Evolutionary conservation across 1,139 yeast species (phyloP), one percentile per base, ranked within the genome.

Genomic region (Saccharomycopsis crataegensis): DNA sequence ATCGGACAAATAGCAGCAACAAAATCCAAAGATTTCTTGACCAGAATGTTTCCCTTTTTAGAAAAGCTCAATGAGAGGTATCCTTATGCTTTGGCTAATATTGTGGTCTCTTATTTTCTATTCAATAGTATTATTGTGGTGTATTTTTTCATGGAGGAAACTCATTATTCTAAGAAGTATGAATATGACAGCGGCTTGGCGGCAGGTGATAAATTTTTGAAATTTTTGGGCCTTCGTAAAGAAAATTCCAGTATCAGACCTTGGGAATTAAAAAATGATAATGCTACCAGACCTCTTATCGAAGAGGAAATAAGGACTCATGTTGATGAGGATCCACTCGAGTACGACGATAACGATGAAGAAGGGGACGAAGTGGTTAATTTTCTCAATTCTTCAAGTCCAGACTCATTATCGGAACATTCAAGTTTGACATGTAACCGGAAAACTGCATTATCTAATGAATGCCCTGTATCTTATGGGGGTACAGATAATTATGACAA

Each of bases 31-130:
- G 46, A 36, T 31, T 41, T 45, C 42, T 45, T 45, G 43, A 46
- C 50, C 3, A 28, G 40, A 31, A 41, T 46, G 2, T 51, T 46
- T 28, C 53, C 53, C 3, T 46, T 32, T 38, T 47, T 51, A 22
- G 14, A 43, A 17, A 22, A 22, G 4, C 28, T 22, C 4, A 61
- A 57, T 37, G 63, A 69, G 22, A 65, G 64, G 44, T 72, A 73
- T 62, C 88, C 88, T 0, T 83, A 80, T 62, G 80, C 84, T 1
- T 67, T 82, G 58, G 81, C 86, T 4, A 83, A 82, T 62, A 62
- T 83, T 8, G 79, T 77, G 2, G 81, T 82, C 17, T 74, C 80
- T 4, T 6, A 61, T 1, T 67, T 77, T 50, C 66, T 81, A 37
- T 32, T 64, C 17, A 49, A 69, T 43, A 75, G 81, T 32, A 59